phyloP scores from a whole-genome alignment of 1,139 yeast species.

The Geotrichum australiense region DNA sequence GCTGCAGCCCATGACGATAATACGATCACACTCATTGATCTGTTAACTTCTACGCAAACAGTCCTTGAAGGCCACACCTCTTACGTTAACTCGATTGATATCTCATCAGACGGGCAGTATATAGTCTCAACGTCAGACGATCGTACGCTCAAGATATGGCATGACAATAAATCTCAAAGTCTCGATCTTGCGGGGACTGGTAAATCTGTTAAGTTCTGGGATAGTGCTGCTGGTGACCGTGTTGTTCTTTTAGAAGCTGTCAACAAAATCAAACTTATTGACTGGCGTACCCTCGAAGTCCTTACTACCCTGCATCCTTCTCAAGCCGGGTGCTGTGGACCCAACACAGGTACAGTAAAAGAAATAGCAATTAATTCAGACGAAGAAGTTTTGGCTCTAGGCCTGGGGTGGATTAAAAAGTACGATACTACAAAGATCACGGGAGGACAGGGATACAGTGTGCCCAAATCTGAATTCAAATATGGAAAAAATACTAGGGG shows the following conservation, averaged over 20 bases:
- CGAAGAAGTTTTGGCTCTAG: conserved; percentile 31
- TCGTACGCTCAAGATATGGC: conserved; percentile 30
- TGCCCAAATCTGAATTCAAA: conserved; percentile 22
- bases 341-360: conserved; percentile 20
- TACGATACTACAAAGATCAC: conserved; percentile 24
- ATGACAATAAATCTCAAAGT: conserved; percentile 20
- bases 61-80: conserved; percentile 27
- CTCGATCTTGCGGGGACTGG: conserved; percentile 27
- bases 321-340: conserved; percentile 21
- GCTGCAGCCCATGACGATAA: conserved; percentile 28
- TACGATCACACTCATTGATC: conserved; percentile 20
- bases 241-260: conserved; percentile 34
- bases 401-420: conserved; percentile 35
- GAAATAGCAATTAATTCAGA: conserved; percentile 27
- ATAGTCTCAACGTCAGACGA: conserved; percentile 34
- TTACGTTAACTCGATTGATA: conserved; percentile 32
- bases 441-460: conserved; percentile 29
- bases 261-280: conserved; percentile 29
- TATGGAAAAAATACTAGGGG: conserved; percentile 9
- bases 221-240: conserved; percentile 31
- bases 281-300: conserved; percentile 34
- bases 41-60: conserved; percentile 12
- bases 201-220: conserved; percentile 32
- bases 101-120: conserved; percentile 28
- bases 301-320: conserved; percentile 31